Percentiles rank a stretch among this genome's conserved stretches.
These are phyloP conservation scores for Boletus sp. DNA, from an alignment of 1,284 basidiomycete genomes.

Conservation along the genomic window DNA sequence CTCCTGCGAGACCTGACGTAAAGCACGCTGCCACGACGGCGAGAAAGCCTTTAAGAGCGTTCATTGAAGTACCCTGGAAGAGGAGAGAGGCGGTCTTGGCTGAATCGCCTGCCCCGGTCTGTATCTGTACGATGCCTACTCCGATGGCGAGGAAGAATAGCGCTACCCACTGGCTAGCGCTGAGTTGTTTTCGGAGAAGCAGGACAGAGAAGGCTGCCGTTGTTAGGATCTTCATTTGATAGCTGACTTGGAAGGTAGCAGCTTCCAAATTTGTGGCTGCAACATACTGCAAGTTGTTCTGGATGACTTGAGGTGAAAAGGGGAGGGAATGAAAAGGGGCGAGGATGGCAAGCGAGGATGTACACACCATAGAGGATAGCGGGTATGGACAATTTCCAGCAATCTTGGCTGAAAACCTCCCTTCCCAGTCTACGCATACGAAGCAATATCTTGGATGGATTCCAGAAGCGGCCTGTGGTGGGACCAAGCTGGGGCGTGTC, in stretches of 20 bases:
- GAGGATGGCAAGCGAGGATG: not conserved
- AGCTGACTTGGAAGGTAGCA: constrained; percentile 93
- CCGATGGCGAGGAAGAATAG: constrained; percentile 86
- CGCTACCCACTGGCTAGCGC: constrained; percentile 77
- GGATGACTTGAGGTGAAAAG: constrained; percentile 58
- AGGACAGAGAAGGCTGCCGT: constrained; percentile 94
- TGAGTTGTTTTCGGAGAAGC: constrained; percentile 80
- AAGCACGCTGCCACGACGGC: constrained; percentile 92
- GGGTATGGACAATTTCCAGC: constrained; percentile 80
- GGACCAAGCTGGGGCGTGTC: constrained; percentile 29
- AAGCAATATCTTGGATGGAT: constrained; percentile 36
- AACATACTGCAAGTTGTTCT: constrained; percentile 96
- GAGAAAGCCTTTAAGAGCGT: constrained; percentile 79
- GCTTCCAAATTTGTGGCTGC: constrained; percentile 92
- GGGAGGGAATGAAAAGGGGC: not conserved
- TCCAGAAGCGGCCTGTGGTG: constrained; percentile 33
- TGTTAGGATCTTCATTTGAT: constrained; percentile 98
- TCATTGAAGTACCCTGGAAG: constrained; percentile 57
- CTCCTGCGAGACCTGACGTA: constrained; percentile 96
- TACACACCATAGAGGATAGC: constrained; percentile 67
- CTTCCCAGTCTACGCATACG: constrained; percentile 44
- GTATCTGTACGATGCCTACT: constrained; percentile 92
- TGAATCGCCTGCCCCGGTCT: constrained; percentile 47
- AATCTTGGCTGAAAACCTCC: constrained; percentile 64
- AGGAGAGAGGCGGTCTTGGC: constrained; percentile 33